Evolutionary conservation across 805 yeast species (phyloP), one percentile per base, ranked within the genome.

Genomic region (Cyberlindnera euphorbiae): DNA sequence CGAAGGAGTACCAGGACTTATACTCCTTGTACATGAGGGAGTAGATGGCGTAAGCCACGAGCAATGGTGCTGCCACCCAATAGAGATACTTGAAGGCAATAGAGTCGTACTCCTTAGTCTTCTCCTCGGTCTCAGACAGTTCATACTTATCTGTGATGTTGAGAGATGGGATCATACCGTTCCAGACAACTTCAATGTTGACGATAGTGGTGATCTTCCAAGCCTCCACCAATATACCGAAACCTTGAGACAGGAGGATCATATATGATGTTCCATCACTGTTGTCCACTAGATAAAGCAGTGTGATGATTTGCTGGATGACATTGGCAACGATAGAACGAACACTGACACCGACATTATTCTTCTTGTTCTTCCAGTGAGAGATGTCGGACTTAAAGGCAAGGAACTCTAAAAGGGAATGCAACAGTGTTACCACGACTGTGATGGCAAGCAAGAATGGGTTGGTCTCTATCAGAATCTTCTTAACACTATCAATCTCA

Each of bases 1-100:
- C 50, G 41, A 64, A 65, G 6, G 68, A 64, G 46, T 62, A 62
- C 69, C 70, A 64, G 8, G 69, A 63, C 43, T 62, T 64, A 44
- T 63, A 59, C 13, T 63, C 62, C 35, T 61, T 58, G 39, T 64
- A 63, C 21, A 60, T 28, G 30, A 64, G 41, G 3, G 67, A 59
- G 44, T 63, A 64, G 6, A 49, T 49, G 1, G 68, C 60, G 38
- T 65, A 64, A 1, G 64, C 62, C 5, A 48, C 33, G 6, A 64
- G 39, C 19, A 65, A 42, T n/a, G 70, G 70, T 12, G 49, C 56
- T 4, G 65, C 60, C 8, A 53, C 59, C 44, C 55, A 48, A 37
- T 61, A 60, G 41, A 64, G 38, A 32, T 62, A 63, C 42, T 58
- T 53, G 56, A 60, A 64, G 8, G 67, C 66, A 33, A 60, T 62